Evolutionary conservation across 1,284 basidiomycete species (phyloP), one percentile per base, ranked within the genome.

Genomic region (Puccinia triticina): DNA sequence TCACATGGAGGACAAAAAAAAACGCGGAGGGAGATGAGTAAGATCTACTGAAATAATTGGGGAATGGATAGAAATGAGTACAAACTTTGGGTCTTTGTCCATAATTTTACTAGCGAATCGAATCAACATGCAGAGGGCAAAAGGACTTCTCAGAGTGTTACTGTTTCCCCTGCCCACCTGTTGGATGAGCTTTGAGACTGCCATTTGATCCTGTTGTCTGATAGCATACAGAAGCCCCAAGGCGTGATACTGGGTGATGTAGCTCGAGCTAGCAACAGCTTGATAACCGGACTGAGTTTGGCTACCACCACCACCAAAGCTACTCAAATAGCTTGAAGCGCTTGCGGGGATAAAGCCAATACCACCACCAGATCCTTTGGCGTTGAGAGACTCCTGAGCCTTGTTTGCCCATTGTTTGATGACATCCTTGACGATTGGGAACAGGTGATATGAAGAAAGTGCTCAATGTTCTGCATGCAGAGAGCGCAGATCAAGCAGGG

Each of bases 401-500:
- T 99, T 97, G 87, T 98, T 99, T n/a, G 94, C 94, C 97, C 97
- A 99, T 85, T 97, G 92, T 87, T 94, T 95, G 84, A 98, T 95
- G 66, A 98, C 95, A 84, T 98, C 93, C 86, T 94, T 94, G 7
- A 97, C 94, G 84, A 92, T 90, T 64, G 95, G 94, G 90, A 93
- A 97, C 84, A 99, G 91, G 88, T 99, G 96, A 87, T 99, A 99
- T 10, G 97, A 92, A 12, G 97, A 98, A 73, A 99, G n/a, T n/a
- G n/a, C n/a, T 85, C 81, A 32, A 84, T 82, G 37, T 85, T 83
- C 67, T 82, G 74, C 85, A 85, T 85, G 26, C 43, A 48, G 26
- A 82, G 82, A 26, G 84, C 81, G 16, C 80, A 72, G 21, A 84
- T 5, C n/a, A 85, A 66, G 18, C 83, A 84, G 0, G 85, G 85